Percentiles rank a stretch among this genome's conserved stretches.
These are phyloP conservation scores for Pseudohalonectria lignicola DNA, from an alignment of 2,329 filamentous ascomycete genomes.

Conservation along the genomic window DNA sequence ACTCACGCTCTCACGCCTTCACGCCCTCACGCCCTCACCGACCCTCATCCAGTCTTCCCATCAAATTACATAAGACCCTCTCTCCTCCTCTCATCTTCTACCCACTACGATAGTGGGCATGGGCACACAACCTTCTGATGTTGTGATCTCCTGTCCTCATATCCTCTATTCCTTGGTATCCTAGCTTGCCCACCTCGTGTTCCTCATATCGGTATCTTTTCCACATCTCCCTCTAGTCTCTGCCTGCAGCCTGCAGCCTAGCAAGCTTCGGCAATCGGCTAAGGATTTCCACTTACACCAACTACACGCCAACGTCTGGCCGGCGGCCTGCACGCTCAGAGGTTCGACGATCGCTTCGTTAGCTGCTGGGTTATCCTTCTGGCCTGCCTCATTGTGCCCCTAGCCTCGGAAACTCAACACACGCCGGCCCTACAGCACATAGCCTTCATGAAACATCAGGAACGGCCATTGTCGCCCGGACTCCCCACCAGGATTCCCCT, in stretches of 20 bases:
- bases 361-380: slow-evolving; percentile 10
- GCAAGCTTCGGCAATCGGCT: not conserved
- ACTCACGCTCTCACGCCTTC: no score
- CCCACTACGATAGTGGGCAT: no score
- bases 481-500: no score
- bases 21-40: no score
- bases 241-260: not conserved
- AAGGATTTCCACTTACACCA: slow-evolving; percentile 2
- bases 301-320: not conserved
- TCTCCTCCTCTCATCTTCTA: no score
- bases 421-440: slow-evolving; percentile 16
- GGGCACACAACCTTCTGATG: no score
- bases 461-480: slow-evolving; percentile 15
- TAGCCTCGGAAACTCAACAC: slow-evolving; percentile 21
- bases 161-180: no score
- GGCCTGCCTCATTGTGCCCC: slow-evolving; percentile 14
- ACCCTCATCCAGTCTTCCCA: no score
- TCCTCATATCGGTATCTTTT: not conserved
- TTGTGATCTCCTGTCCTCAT: no score
- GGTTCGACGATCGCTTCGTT: slow-evolving; percentile 4
- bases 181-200: not conserved
- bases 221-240: no score
- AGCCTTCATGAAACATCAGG: slow-evolving; percentile 20
- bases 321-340: slow-evolving; percentile 2
- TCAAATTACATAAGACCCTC: no score